These are phyloP conservation scores for Talaromyces marneffei DNA, from an alignment of 2,329 filamentous ascomycete species.

Conservation along the genomic window DNA sequence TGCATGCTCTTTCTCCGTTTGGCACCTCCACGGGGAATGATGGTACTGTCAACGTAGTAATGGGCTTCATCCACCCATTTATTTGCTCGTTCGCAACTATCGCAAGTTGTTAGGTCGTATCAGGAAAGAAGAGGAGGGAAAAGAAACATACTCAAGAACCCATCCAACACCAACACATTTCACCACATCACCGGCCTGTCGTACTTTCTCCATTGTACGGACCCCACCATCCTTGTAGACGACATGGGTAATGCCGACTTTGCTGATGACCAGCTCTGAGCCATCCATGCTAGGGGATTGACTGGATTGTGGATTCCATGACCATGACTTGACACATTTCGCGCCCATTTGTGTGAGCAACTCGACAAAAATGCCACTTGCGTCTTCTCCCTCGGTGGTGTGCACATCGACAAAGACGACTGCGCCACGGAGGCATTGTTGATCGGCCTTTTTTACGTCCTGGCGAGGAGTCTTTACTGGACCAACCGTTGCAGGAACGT, in stretches of 20 bases:
- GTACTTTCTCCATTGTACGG: conserved; percentile 74
- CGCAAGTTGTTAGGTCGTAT: conserved; percentile 11
- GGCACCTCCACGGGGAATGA: conserved; percentile 63
- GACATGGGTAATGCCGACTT: conserved; percentile 77
- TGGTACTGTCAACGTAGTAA: conserved; percentile 63
- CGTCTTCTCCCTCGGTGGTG: conserved; percentile 73
- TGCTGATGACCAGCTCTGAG: conserved; percentile 32
- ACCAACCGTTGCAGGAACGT: background rate
- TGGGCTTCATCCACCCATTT: conserved; percentile 68
- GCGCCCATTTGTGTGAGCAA: conserved; percentile 77
- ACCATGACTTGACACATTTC: conserved; percentile 68
- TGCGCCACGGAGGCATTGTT: conserved; percentile 58
- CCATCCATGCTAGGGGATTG: conserved; percentile 31
- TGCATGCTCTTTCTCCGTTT: conserved; percentile 78
- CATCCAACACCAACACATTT: conserved; percentile 83
- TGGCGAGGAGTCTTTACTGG: conserved; percentile 19
- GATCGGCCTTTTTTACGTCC: conserved; percentile 18
- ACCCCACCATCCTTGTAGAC: conserved; percentile 83
- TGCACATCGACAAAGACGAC: conserved; percentile 80
- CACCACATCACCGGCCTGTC: conserved; percentile 65
- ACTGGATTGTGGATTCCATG: conserved; percentile 59
- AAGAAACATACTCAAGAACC: conserved; percentile 70
- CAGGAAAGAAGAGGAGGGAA: background rate
- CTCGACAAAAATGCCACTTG: conserved; percentile 73
- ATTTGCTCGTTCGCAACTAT: conserved; percentile 68